Conservation (phyloP, 2,329 filamentous ascomycete genomes). For the Claviceps fusiformis region DNA sequence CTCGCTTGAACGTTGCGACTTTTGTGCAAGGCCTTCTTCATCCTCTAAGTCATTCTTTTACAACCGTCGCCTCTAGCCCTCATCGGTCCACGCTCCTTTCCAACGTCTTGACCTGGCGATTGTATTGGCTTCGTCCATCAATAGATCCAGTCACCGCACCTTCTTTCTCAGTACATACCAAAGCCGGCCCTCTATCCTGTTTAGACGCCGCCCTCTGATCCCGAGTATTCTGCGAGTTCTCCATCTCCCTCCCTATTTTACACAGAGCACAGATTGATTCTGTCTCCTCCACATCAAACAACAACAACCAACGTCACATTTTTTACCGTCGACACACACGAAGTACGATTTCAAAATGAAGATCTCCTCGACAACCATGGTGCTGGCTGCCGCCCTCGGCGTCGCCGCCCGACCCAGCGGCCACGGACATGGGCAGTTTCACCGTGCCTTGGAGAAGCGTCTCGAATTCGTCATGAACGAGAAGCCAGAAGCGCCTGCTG, state of each 20-base stretch:
- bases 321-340: neutral
- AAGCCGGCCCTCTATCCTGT: neutral
- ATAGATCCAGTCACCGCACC: slow-evolving; percentile 2
- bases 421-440: slow-evolving; percentile 21
- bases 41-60: neutral
- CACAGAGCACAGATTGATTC: slow-evolving; percentile 3
- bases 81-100: neutral
- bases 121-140: neutral
- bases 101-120: neutral
- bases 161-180: slow-evolving; percentile 4
- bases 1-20: neutral
- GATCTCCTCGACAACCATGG: slow-evolving; percentile 22
- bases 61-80: neutral
- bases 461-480: slow-evolving; percentile 21
- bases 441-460: slow-evolving; percentile 19
- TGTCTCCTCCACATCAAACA: neutral
- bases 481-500: slow-evolving; percentile 16
- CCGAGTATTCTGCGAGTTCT: slow-evolving; percentile 10
- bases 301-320: neutral
- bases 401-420: slow-evolving; percentile 28
- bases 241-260: neutral
- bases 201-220: no score
- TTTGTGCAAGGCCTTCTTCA: neutral
- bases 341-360: slow-evolving; percentile 29
- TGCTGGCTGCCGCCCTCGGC: slow-evolving; percentile 27